Evolutionary conservation across 306 rosid genomes (phyloP), one percentile per base, ranked within the genome.

Genomic region (Malus sieversii): DNA sequence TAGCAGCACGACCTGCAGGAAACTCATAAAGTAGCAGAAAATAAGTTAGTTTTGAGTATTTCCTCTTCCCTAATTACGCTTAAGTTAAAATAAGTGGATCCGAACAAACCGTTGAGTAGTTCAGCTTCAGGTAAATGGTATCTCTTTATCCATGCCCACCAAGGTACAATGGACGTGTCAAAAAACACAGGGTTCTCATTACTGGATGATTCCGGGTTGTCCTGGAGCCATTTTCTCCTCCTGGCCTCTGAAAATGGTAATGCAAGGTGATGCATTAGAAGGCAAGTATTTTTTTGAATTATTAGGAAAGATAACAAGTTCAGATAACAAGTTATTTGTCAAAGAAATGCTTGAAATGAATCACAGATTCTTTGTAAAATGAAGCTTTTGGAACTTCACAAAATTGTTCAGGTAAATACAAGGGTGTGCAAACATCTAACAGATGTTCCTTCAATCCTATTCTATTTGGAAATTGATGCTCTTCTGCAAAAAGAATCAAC

Each of bases 111-210:
- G 81, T 95, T 95, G 23, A 95, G 97, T 52, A 81, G 84, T 78
- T 95, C 99, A 30, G 99, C 99, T 83, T 95, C 99, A 53, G 99
- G 99, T 79, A 96, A 90, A 83, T 96, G 99, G 88, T 89, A 96
- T 77, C 98, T 86, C 85, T 92, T 96, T 8, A 87, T 79, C 99
- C 99, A 95, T 65, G 97, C 97, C 99, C 97, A 95, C 99, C 99
- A 95, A 35, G 99, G 99, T 53, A 95, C 67, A 64, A 92, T 90
- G 83, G 97, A 90, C 38, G 99, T 90, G 85, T 92, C 99, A 80
- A 95, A 95, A 63, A 89, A 75, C 30, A 95, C 84, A 53, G 97
- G 99, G 20, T 73, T 84, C 22, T 90, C 92, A 30, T 95, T 95
- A 72, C 77, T 92, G 66, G 97, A 85, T 68, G 99, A 85, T 83